phyloP scores from a whole-genome alignment of 192 early-diverging fungal genomes.

The Spizellomyces punctatus region DNA sequence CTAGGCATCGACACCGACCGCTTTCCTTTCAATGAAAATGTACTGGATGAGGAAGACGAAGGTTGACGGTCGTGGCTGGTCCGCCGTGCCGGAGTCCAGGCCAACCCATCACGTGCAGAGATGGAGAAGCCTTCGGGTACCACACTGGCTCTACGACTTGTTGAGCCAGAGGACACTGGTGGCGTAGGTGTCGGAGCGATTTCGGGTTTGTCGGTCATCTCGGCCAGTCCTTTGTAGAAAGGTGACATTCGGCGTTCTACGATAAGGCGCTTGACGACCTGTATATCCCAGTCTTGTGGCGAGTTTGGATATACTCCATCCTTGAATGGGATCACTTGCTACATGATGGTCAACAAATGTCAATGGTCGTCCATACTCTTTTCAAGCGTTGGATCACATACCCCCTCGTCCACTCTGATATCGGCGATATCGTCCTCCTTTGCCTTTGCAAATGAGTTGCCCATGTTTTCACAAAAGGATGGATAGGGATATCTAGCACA shows the following conservation, averaged over 20 bases:
- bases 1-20: slow-evolving; percentile 23
- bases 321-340: slow-evolving; percentile 13
- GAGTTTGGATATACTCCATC: slow-evolving; percentile 24
- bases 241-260: slow-evolving; percentile 74
- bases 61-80: slow-evolving; percentile 2
- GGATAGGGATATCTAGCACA: not conserved
- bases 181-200: not conserved
- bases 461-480: not conserved
- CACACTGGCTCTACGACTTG: not conserved
- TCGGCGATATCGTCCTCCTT: not conserved
- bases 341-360: not conserved
- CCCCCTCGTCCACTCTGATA: not conserved
- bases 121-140: not conserved
- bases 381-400: not conserved
- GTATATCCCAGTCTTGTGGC: slow-evolving; percentile 76
- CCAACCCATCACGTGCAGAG: not conserved
- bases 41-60: slow-evolving; percentile 19
- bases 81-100: not conserved
- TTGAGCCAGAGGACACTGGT: not conserved
- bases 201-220: slow-evolving; percentile 8
- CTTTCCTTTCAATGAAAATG: slow-evolving; percentile 17
- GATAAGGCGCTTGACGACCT: slow-evolving; percentile 75
- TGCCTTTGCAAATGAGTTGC: slow-evolving; percentile 6
- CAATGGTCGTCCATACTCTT: not conserved
- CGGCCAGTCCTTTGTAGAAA: slow-evolving; percentile 83